phyloP scores from a whole-genome alignment of 495 filamentous ascomycete genomes.

The Oleoguttula mirabilis region DNA sequence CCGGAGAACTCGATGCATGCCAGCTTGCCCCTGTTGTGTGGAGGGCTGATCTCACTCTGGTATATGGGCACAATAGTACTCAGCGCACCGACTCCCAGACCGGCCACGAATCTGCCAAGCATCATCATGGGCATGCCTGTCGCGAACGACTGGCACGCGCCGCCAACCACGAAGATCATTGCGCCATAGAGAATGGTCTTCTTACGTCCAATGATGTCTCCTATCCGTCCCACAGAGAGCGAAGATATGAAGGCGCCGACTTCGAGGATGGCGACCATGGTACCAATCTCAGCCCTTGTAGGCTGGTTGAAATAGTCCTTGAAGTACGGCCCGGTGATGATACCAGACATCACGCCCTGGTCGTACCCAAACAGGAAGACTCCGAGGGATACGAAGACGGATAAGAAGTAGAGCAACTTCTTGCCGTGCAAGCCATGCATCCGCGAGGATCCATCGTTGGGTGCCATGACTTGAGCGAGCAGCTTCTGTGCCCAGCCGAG shows the following conservation, averaged over 20 bases:
- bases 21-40: constrained; percentile 87
- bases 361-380: constrained; percentile 99
- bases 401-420: constrained; percentile 95
- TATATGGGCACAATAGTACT: constrained; percentile 97
- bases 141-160: constrained; percentile 72
- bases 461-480: constrained; percentile 75
- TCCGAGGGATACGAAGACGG: constrained; percentile 92
- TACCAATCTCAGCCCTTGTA: constrained; percentile 70
- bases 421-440: constrained; percentile 91
- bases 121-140: constrained; percentile 84
- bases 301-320: constrained; percentile 87
- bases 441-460: constrained; percentile 49
- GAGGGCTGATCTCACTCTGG: constrained; percentile 94
- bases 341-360: constrained; percentile 97
- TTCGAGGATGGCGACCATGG: constrained; percentile 93
- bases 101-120: constrained; percentile 78
- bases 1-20: constrained; percentile 98
- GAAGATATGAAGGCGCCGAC: constrained; percentile 88
- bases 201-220: constrained; percentile 81
- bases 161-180: constrained; percentile 80
- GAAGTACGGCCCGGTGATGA: constrained; percentile 85
- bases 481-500: constrained; percentile 53
- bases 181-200: constrained; percentile 92
- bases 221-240: constrained; percentile 73
- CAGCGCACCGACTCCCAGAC: constrained; percentile 83